phyloP scores from a whole-genome alignment of 768 basidiomycete genomes.

The Podaxis pistillaris region DNA sequence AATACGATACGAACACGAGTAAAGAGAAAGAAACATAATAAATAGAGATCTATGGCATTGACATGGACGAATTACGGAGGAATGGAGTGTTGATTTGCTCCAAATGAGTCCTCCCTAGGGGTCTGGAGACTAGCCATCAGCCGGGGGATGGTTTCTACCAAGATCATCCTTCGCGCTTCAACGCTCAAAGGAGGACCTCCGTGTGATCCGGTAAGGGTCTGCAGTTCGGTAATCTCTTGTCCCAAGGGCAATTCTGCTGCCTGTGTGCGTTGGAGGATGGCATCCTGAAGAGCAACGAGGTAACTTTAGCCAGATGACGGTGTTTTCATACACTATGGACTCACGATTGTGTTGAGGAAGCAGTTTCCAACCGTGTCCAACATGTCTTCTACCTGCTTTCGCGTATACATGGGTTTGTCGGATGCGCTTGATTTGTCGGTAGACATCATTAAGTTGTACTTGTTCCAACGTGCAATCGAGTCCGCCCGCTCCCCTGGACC shows the following conservation, averaged over 20 bases:
- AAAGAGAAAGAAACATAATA: background rate
- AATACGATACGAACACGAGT: constrained; percentile 3
- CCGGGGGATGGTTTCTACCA: constrained; percentile 11
- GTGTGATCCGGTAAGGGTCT: constrained; percentile 12
- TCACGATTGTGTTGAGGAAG: constrained; percentile 28
- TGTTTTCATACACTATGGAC: background rate
- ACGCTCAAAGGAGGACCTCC: constrained; percentile 2
- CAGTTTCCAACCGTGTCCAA: constrained; percentile 28
- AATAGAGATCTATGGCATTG: constrained; percentile 9
- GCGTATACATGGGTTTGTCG: constrained; percentile 29
- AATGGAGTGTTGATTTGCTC: background rate
- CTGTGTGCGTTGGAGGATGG: constrained; percentile 11
- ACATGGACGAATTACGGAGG: background rate
- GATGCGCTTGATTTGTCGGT: background rate
- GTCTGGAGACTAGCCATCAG: constrained; percentile 13
- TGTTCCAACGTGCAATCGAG: constrained; percentile 8
- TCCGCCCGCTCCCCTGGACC: constrained; percentile 7
- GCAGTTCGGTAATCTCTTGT: constrained; percentile 8
- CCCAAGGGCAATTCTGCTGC: constrained; percentile 9
- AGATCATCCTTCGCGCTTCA: constrained; percentile 13
- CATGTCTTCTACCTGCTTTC: constrained; percentile 31
- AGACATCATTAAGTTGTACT: constrained; percentile 4
- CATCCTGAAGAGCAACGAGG: background rate
- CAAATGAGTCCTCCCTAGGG: constrained; percentile 3
- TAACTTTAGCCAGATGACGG: background rate